Evolutionary conservation across 2,329 filamentous ascomycete genomes (phyloP).

Genomic region (Chaetomium olivaceum): DNA sequence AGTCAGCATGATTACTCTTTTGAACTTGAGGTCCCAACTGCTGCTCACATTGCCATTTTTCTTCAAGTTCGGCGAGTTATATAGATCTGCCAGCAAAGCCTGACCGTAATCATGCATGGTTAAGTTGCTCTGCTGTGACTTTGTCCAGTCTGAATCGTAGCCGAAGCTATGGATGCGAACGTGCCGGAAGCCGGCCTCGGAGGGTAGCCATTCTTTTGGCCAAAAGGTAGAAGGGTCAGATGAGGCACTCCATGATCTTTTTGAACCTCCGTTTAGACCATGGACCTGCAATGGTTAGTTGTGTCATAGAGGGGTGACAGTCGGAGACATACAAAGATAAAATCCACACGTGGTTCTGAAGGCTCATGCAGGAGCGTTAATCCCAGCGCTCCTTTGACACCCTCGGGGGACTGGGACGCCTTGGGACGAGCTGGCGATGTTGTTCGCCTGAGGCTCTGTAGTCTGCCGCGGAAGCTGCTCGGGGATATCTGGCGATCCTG

Average conservation of each 20-base stretch:
- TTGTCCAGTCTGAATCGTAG: conserved; percentile 34
- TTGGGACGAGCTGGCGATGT: conserved; percentile 22
- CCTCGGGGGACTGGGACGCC: conserved; percentile 20
- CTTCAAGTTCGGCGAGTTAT: conserved; percentile 29
- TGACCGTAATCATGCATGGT: conserved; percentile 31
- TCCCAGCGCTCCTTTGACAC: conserved; percentile 31
- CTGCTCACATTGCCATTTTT: conserved; percentile 25
- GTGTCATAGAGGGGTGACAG: background rate
- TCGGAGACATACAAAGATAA: conserved; percentile 38
- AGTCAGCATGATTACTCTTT: background rate
- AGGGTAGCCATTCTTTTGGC: conserved; percentile 42
- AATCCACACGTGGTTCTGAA: conserved; percentile 39
- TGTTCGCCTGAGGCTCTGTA: conserved; percentile 22
- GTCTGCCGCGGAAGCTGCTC: conserved; percentile 20
- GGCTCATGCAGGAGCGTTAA: conserved; percentile 35
- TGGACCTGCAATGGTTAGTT: conserved; percentile 36
- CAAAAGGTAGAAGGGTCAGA: conserved; percentile 40
- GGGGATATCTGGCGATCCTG: conserved; percentile 17
- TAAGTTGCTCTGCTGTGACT: conserved; percentile 22
- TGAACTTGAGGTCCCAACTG: background rate
- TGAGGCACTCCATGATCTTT: conserved; percentile 44
- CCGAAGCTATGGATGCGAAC: conserved; percentile 35
- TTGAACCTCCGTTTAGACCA: conserved; percentile 44
- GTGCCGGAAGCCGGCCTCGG: conserved; percentile 37
- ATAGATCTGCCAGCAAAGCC: conserved; percentile 28